These are phyloP conservation scores for Blastocladiella emersonii DNA, from an alignment of 371 early-diverging fungal genomes.

Conservation along the genomic window DNA sequence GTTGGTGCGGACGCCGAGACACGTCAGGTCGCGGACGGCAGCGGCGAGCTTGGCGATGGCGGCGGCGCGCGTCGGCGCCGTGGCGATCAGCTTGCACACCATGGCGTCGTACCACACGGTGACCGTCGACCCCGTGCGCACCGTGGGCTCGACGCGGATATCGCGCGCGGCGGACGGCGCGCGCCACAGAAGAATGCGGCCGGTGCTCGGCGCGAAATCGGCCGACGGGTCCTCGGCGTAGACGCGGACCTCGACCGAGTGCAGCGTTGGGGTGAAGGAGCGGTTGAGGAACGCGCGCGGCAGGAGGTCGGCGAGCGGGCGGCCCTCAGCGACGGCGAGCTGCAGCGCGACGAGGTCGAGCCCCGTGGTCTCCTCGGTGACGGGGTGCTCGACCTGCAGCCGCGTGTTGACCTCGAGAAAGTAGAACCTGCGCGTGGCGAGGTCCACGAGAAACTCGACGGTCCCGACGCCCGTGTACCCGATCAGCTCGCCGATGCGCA, in stretches of 20 bases:
- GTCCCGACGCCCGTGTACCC: constrained; percentile 60
- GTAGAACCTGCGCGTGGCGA: background rate
- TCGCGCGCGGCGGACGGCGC: constrained; percentile 8
- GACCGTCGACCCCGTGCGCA: constrained; percentile 11
- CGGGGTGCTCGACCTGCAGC: constrained; percentile 36
- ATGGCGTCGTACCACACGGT: constrained; percentile 25
- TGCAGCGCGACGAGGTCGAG: constrained; percentile 88
- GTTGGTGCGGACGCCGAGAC: constrained; percentile 50
- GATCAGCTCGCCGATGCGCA: constrained; percentile 38
- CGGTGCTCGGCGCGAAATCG: constrained; percentile 24
- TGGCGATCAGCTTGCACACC: constrained; percentile 20
- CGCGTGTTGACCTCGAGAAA: constrained; percentile 1
- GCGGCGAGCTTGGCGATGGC: background rate
- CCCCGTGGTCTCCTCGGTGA: constrained; percentile 74
- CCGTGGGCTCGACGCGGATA: constrained; percentile 16
- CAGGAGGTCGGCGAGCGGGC: background rate
- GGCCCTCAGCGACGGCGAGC: constrained; percentile 50
- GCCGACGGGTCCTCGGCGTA: constrained; percentile 71
- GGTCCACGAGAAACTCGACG: constrained; percentile 64
- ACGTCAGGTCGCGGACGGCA: constrained; percentile 23
- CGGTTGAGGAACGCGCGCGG: background rate
- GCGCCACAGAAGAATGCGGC: constrained; percentile 22
- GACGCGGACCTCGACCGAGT: constrained; percentile 68
- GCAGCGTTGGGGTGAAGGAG: constrained; percentile 6
- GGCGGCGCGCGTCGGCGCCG: constrained; percentile 9